Evolutionary conservation across 257 asterid genomes (phyloP).

Genomic region (Capsicum pubescens): DNA sequence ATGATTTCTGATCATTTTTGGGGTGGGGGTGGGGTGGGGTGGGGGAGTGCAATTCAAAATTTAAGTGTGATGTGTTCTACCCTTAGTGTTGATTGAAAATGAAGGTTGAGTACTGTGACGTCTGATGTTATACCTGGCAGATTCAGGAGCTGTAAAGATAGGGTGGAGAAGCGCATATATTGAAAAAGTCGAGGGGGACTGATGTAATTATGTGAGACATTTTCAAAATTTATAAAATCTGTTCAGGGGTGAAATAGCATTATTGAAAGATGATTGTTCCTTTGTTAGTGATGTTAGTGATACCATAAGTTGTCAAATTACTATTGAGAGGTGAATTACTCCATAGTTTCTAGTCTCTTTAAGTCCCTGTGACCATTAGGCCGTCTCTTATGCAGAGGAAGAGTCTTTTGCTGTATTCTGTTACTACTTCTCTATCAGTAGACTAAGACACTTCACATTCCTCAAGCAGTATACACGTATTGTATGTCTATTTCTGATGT

Average conservation of each 20-base stretch:
- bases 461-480: not conserved
- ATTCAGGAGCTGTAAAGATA: not conserved
- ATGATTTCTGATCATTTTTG: not conserved
- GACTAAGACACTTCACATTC: not conserved
- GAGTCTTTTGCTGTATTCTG: not conserved
- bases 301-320: not conserved
- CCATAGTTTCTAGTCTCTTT: not conserved
- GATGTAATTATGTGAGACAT: not conserved
- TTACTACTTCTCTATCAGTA: not conserved
- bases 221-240: not conserved
- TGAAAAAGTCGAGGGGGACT: not conserved
- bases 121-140: not conserved
- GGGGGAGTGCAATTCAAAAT: not conserved
- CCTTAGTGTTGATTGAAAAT: constrained; percentile 16
- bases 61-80: not conserved
- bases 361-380: not conserved
- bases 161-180: not conserved
- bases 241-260: not conserved
- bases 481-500: not conserved
- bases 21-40: not conserved
- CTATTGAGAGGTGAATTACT: not conserved
- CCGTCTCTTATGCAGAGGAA: not conserved
- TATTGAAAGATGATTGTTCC: not conserved
- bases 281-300: not conserved
- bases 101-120: not conserved